Percentiles rank a stretch among this genome's conserved stretches.
phyloP scores from a whole-genome alignment of 1,284 basidiomycete species.

The Cystobasidium pallidum region DNA sequence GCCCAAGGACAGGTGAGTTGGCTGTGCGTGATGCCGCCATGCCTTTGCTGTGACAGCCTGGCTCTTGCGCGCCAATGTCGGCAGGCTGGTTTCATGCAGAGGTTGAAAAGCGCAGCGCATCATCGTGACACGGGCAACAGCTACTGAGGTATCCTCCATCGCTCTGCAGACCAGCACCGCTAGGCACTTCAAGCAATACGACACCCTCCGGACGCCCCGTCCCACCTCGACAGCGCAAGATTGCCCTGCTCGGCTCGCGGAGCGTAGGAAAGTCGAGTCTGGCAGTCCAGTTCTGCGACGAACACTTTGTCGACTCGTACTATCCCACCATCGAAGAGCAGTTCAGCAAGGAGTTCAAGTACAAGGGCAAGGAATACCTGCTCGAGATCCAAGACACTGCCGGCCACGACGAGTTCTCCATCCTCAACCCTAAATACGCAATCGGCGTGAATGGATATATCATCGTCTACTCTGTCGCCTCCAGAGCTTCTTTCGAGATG shows the following conservation, averaged over 20 bases:
- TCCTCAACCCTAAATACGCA: constrained; percentile 57
- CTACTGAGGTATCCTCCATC: too few species aligned
- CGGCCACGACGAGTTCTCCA: constrained; percentile 90
- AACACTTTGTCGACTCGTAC: constrained; percentile 71
- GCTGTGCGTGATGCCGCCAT: not conserved
- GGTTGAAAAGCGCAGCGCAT: not conserved
- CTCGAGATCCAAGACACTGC: constrained; percentile 99
- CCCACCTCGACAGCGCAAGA: constrained; percentile 66
- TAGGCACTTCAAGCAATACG: constrained; percentile 36
- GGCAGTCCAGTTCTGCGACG: constrained; percentile 71
- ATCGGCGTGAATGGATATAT: constrained; percentile 63
- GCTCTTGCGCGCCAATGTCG: not conserved
- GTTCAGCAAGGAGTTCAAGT: constrained; percentile 79
- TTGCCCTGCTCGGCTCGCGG: constrained; percentile 76
- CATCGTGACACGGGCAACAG: too few species aligned
- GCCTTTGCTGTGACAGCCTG: not conserved
- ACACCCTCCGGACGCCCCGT: constrained; percentile 51
- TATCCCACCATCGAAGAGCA: constrained; percentile 94
- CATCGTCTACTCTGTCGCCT: constrained; percentile 92
- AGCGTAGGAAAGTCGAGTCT: constrained; percentile 77
- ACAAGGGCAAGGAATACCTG: constrained; percentile 83
- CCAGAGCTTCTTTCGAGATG: constrained; percentile 92
- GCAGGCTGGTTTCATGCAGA: not conserved
- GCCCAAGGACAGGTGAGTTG: constrained; percentile 34
- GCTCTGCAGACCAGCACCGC: constrained; percentile 32